Evolutionary conservation across 495 filamentous ascomycete species (phyloP).

Genomic region (Cairneyella variabilis): DNA sequence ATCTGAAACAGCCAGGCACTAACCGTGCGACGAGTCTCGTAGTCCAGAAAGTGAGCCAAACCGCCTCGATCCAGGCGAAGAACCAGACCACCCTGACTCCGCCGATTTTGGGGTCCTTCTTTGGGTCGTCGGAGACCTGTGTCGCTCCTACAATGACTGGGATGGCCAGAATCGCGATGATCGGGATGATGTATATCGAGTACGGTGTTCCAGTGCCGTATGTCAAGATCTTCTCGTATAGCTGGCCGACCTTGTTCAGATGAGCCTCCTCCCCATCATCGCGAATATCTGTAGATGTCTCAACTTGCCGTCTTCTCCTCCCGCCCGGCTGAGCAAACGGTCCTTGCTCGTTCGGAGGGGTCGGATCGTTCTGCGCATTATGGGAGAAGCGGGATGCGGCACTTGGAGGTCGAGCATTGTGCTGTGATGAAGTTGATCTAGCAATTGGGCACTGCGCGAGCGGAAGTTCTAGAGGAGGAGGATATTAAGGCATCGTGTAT

Average conservation of each 20-base stretch:
- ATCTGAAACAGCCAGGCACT: constrained; percentile 56
- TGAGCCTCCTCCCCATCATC: not conserved
- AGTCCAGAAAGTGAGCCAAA: constrained; percentile 62
- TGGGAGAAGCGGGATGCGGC: not conserved
- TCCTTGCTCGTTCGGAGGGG: not conserved
- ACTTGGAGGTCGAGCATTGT: not conserved
- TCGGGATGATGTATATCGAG: constrained; percentile 58
- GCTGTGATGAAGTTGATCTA: constrained; percentile 1
- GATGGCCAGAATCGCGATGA: constrained; percentile 54
- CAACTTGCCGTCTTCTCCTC: not conserved
- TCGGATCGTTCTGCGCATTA: not conserved
- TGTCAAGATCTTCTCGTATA: constrained; percentile 61
- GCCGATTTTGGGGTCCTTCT: constrained; percentile 47
- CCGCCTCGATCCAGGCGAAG: constrained; percentile 64
- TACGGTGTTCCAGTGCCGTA: constrained; percentile 64
- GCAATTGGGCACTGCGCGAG: not conserved
- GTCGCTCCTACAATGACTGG: constrained; percentile 62
- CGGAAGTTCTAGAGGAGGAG: not conserved
- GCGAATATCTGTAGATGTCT: not conserved
- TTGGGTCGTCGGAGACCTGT: constrained; percentile 13
- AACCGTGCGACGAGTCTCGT: constrained; percentile 56
- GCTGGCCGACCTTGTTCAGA: constrained; percentile 3
- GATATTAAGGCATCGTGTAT: not conserved
- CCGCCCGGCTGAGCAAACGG: not conserved
- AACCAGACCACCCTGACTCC: constrained; percentile 59